Conservation (phyloP, 306 rosid genomes). For the Trifolium dubium region DNA sequence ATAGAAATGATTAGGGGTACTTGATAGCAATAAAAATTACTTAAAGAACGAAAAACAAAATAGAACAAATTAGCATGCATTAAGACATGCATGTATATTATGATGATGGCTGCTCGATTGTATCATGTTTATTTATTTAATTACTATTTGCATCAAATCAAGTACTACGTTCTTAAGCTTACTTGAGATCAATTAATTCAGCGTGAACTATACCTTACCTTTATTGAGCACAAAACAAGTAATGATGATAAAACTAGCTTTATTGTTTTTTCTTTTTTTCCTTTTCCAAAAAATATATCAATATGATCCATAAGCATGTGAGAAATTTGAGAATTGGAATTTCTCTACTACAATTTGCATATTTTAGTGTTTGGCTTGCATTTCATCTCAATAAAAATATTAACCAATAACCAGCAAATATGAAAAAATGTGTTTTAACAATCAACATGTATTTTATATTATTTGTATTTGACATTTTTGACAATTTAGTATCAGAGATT, state of each 20-base stretch:
- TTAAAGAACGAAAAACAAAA: constrained; percentile 12
- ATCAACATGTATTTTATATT: no score
- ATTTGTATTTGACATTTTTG: no score
- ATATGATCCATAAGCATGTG: constrained; percentile 42
- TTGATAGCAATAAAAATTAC: constrained; percentile 28
- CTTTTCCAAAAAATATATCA: constrained; percentile 13
- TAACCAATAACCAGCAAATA: no score
- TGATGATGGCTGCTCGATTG: constrained; percentile 43
- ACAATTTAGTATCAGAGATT: no score
- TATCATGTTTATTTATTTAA: constrained; percentile 20
- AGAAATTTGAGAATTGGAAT: constrained; percentile 21
- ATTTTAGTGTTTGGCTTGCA: constrained; percentile 13
- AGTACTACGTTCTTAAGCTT: constrained; percentile 37
- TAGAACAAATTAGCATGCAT: constrained; percentile 34
- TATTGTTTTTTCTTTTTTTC: constrained; percentile 15
- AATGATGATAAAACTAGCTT: constrained; percentile 44
- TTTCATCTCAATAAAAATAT: not conserved
- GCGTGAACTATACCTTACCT: constrained; percentile 29
- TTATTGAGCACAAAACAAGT: constrained; percentile 47
- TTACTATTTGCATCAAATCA: constrained; percentile 3
- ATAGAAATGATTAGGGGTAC: constrained; percentile 44
- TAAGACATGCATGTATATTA: constrained; percentile 42
- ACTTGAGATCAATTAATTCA: constrained; percentile 41
- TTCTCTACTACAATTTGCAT: constrained; percentile 9
- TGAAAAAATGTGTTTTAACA: no score